Evolutionary conservation across 768 basidiomycete species (phyloP).

Genomic region (Leccinum broughii): DNA sequence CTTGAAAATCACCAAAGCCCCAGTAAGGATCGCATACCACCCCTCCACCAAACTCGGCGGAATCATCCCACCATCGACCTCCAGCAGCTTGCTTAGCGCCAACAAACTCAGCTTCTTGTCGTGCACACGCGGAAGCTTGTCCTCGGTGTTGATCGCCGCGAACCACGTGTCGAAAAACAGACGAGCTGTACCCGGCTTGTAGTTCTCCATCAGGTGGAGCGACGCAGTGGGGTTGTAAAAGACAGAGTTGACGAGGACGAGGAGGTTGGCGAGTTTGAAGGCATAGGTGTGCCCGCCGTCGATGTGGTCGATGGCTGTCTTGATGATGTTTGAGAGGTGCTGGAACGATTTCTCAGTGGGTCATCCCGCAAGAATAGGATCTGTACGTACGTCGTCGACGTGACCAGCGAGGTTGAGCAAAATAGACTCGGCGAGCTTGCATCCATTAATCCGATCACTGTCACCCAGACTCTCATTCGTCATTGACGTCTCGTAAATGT

Average conservation of each 20-base stretch:
- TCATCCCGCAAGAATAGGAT: neutral
- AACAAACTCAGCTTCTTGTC: constrained; percentile 85
- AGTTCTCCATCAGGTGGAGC: constrained; percentile 69
- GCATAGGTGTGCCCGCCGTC: constrained; percentile 62
- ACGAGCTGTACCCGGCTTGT: constrained; percentile 59
- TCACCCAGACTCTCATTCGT: constrained; percentile 74
- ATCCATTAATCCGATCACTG: constrained; percentile 80
- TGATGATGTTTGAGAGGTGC: constrained; percentile 66
- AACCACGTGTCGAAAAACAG: constrained; percentile 89
- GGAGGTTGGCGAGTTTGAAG: constrained; percentile 75
- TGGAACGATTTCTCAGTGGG: constrained; percentile 26
- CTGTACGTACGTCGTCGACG: constrained; percentile 67
- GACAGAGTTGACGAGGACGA: constrained; percentile 80
- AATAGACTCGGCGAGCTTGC: constrained; percentile 81
- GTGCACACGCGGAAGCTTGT: constrained; percentile 77
- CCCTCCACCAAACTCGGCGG: constrained; percentile 64
- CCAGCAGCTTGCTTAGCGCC: constrained; percentile 74
- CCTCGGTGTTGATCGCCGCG: constrained; percentile 57
- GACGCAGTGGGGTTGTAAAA: constrained; percentile 82
- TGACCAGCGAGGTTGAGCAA: constrained; percentile 77
- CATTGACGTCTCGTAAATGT: constrained; percentile 80
- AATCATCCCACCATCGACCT: constrained; percentile 57
- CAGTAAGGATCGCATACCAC: constrained; percentile 75
- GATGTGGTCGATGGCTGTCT: constrained; percentile 56
- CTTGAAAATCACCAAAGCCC: constrained; percentile 72